Evolutionary conservation across 2,329 filamentous ascomycete genomes (phyloP).

Genomic region (Lasiodiplodia gonubiensis): DNA sequence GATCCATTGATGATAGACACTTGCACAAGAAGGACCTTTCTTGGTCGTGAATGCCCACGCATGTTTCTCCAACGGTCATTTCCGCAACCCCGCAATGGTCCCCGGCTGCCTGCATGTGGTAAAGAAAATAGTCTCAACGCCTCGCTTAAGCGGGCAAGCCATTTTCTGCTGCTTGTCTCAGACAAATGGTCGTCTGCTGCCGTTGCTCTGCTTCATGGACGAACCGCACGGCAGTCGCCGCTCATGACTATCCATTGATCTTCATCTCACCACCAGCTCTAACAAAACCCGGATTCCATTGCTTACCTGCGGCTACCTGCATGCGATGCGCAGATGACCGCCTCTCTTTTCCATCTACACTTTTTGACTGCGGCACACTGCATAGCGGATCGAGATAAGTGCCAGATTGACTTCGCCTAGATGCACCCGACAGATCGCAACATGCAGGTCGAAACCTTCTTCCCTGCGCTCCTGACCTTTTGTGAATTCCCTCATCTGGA

Average conservation of each 20-base stretch:
- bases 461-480: neutral
- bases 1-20: neutral
- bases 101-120: slow-evolving; percentile 9
- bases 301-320: slow-evolving; percentile 9
- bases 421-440: slow-evolving; percentile 8
- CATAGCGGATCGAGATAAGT: slow-evolving; percentile 9
- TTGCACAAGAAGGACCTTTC: neutral
- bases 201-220: neutral
- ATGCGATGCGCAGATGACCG: slow-evolving; percentile 10
- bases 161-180: slow-evolving; percentile 1
- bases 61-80: slow-evolving; percentile 4
- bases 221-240: neutral
- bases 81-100: slow-evolving; percentile 5
- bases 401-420: neutral
- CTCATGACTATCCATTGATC: neutral
- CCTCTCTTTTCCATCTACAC: neutral
- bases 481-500: neutral
- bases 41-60: neutral
- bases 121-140: neutral
- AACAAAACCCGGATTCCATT: slow-evolving; percentile 7
- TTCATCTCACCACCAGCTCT: neutral
- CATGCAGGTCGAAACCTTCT: neutral
- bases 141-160: neutral
- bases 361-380: slow-evolving; percentile 7
- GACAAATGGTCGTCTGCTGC: neutral